Conservation (phyloP, 441 rosid species). For the Adansonia madagascariensis region DNA sequence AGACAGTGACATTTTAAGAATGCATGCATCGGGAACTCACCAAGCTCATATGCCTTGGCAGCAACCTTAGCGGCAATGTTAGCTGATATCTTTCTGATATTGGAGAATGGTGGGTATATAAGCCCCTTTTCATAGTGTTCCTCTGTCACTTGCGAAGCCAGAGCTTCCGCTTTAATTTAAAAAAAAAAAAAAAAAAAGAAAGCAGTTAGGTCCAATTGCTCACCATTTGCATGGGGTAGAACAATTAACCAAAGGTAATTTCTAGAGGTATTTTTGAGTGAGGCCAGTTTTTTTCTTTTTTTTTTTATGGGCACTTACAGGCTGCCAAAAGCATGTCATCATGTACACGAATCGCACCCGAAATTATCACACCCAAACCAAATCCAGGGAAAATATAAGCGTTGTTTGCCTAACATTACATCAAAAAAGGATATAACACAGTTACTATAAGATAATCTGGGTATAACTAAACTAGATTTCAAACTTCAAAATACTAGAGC, state of each 20-base stretch:
- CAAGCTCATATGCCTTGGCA: conserved; percentile 88
- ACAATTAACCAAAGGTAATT: neutral
- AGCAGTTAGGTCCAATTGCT: conserved; percentile 16
- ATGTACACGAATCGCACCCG: conserved; percentile 90
- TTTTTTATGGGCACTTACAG: conserved; percentile 55
- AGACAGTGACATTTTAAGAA: too few species aligned
- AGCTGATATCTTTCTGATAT: conserved; percentile 91
- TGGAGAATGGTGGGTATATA: conserved; percentile 89
- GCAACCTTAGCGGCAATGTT: conserved; percentile 88
- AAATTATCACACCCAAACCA: conserved; percentile 89
- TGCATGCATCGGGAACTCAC: conserved; percentile 43
- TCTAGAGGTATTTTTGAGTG: neutral
- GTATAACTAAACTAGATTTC: conserved; percentile 10
- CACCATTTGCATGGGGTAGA: neutral
- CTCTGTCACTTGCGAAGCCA: conserved; percentile 75
- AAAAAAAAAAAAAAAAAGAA: neutral
- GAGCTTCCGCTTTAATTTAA: conserved; percentile 74
- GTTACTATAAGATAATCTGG: neutral
- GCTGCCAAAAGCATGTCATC: conserved; percentile 97
- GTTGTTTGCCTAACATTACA: conserved; percentile 75
- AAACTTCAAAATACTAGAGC: conserved; percentile 13
- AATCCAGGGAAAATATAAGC: conserved; percentile 96
- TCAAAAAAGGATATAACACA: conserved; percentile 17
- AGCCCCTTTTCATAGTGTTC: conserved; percentile 71
- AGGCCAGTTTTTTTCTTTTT: neutral